Evolutionary conservation across 2,329 filamentous ascomycete genomes (phyloP), one percentile per base, ranked within the genome.

Genomic region (Simplicillium sp.): DNA sequence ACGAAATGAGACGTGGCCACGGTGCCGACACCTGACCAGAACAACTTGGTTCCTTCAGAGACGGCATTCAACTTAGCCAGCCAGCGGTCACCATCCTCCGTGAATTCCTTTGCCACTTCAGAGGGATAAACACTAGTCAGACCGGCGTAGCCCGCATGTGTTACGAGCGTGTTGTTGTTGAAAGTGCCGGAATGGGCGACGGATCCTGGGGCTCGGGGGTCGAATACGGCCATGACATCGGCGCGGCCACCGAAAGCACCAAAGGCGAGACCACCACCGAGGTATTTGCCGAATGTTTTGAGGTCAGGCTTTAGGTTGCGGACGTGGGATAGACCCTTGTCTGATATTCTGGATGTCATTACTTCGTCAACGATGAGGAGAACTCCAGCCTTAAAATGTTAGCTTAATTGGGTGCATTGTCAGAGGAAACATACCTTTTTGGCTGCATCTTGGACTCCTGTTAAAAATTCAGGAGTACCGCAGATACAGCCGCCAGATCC

Each of bases 281-380:
- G 59, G 50, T 73, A 84, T 51, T 84, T 85, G 0, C 81, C 81
- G 33, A 84, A 56, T 0, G 77, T 80, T 35, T 71, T 77, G 39
- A 84, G 54, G 50, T 84, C 81, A 0, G 80, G 78, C 2, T 58
- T 61, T 7, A 80, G 53, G 2, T 58, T 63, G 18, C 62, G 44
- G 16, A 59, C 44, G 2, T 56, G 51, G 6, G 68, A 65, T 3
- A 78, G 54, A 1, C 81, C 79, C 7, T 66, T 59, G 2, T 62
- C 61, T 3, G 51, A 53, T 20, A 84, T 58, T 2, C 81, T 67
- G 3, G 75, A 80, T 0, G 80, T 84, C 71, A 84, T 81, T 6
- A 86, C 81, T 57, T 87, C 82, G 53, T 87, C 82, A 12, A 84
- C 61, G 29, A 87, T 77, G 47, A 87, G 70, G 1, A 86, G 43